Percentiles rank a stretch among this genome's conserved stretches.
phyloP scores from a whole-genome alignment of 2,329 filamentous ascomycete genomes.

The Talaromyces islandicus region DNA sequence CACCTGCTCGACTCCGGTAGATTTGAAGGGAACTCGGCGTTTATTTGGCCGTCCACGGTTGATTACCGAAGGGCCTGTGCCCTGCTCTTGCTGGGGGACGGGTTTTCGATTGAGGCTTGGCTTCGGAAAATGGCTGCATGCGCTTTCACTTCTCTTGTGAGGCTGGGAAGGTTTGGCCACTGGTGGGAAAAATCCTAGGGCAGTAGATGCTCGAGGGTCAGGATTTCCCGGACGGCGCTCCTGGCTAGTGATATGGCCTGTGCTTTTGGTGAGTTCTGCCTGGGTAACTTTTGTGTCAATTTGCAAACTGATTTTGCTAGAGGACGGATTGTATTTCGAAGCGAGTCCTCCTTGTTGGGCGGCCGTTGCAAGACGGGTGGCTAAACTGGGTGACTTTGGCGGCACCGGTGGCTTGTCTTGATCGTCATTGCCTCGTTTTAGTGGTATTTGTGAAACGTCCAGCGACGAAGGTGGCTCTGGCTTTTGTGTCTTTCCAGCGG shows the following conservation, averaged over 20 bases:
- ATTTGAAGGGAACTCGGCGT: constrained; percentile 7
- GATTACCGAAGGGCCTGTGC: constrained; percentile 9
- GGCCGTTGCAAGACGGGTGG: constrained; percentile 8
- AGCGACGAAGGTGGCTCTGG: neutral
- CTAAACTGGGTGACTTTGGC: constrained; percentile 21
- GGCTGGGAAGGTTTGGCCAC: neutral
- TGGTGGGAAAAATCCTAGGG: constrained; percentile 7
- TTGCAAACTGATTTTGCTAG: neutral
- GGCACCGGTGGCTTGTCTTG: constrained; percentile 18
- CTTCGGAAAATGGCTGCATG: neutral
- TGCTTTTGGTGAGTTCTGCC: neutral
- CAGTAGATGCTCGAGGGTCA: constrained; percentile 4
- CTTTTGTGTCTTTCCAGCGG: neutral
- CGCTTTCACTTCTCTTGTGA: constrained; percentile 12
- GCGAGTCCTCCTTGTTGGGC: neutral
- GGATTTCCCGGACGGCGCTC: neutral
- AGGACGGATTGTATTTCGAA: constrained; percentile 3
- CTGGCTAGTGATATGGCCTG: neutral
- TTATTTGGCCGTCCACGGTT: constrained; percentile 11
- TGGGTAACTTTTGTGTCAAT: neutral
- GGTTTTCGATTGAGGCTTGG: neutral
- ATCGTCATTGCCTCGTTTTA: neutral
- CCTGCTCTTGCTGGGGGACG: constrained; percentile 2
- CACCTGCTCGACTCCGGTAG: constrained; percentile 2
- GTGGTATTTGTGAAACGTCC: neutral